phyloP scores from a whole-genome alignment of 1,284 basidiomycete genomes.

The Porodaedalea pini region DNA sequence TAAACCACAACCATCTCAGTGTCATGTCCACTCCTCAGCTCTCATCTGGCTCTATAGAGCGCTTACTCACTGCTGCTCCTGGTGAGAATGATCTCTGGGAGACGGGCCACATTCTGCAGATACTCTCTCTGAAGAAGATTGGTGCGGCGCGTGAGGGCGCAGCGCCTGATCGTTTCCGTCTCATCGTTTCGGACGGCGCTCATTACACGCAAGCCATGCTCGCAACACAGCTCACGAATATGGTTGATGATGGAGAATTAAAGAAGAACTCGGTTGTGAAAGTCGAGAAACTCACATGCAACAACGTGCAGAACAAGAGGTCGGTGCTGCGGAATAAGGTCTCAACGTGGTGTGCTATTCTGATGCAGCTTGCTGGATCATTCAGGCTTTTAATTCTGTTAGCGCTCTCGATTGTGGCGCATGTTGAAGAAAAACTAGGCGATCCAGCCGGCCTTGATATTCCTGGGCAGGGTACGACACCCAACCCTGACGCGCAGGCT shows the following conservation, averaged over 20 bases:
- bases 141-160: slow-evolving; percentile 38
- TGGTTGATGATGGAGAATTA: slow-evolving; percentile 71
- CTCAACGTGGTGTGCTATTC: background rate
- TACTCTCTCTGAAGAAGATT: slow-evolving; percentile 82
- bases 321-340: slow-evolving; percentile 35
- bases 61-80: slow-evolving; percentile 45
- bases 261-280: slow-evolving; percentile 72
- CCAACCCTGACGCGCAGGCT: slow-evolving; percentile 26
- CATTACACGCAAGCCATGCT: slow-evolving; percentile 92
- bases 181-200: slow-evolving; percentile 78
- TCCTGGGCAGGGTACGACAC: slow-evolving; percentile 26
- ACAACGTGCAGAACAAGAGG: slow-evolving; percentile 83
- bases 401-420: slow-evolving; percentile 55
- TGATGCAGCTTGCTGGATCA: slow-evolving; percentile 14
- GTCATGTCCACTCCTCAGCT: slow-evolving; percentile 40
- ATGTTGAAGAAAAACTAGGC: slow-evolving; percentile 70
- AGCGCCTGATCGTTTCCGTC: slow-evolving; percentile 58
- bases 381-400: slow-evolving; percentile 84
- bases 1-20: background rate
- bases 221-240: slow-evolving; percentile 83
- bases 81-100: slow-evolving; percentile 50
- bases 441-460: slow-evolving; percentile 49
- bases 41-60: slow-evolving; percentile 52
- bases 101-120: slow-evolving; percentile 66
- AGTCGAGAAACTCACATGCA: slow-evolving; percentile 79